Percentiles rank a stretch among this genome's conserved stretches.
Evolutionary conservation across 306 rosid genomes (phyloP).

Genomic region (Carpinus viminea): DNA sequence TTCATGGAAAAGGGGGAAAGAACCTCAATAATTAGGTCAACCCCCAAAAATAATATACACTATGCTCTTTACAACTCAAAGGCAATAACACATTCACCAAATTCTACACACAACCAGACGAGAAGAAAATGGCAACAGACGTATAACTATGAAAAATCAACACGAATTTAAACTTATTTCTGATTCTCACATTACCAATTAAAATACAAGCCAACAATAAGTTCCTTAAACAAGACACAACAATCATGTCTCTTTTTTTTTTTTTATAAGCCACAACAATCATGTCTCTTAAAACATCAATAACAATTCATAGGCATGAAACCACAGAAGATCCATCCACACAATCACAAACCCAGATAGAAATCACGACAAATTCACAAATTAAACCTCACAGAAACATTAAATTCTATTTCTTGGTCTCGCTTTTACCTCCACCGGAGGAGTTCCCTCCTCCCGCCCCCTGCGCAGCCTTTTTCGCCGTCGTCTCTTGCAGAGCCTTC

Average conservation of each 20-base stretch:
- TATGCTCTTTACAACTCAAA: not conserved
- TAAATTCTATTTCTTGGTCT: not conserved
- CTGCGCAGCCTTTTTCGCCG: constrained; percentile 8
- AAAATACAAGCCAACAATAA: constrained; percentile 6
- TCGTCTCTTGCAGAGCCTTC: constrained; percentile 5
- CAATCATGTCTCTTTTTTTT: not conserved
- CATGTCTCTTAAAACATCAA: not conserved
- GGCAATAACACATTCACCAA: not conserved
- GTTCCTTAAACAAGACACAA: not conserved
- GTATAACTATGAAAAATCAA: not conserved
- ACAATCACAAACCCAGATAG: not conserved
- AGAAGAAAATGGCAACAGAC: not conserved
- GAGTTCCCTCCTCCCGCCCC: not conserved
- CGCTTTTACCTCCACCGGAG: constrained; percentile 11
- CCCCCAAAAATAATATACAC: not conserved
- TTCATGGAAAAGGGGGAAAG: too few relatives aligned
- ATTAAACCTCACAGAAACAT: not conserved
- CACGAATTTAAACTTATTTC: not conserved
- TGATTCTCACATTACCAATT: not conserved
- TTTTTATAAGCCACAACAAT: not conserved
- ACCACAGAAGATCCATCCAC: not conserved
- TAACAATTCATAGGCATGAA: not conserved
- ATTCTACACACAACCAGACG: not conserved
- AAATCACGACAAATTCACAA: not conserved
- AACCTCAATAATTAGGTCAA: not conserved